These are phyloP conservation scores for Aspergillus sp. DNA, from an alignment of 2,329 filamentous ascomycete species.

Conservation along the genomic window DNA sequence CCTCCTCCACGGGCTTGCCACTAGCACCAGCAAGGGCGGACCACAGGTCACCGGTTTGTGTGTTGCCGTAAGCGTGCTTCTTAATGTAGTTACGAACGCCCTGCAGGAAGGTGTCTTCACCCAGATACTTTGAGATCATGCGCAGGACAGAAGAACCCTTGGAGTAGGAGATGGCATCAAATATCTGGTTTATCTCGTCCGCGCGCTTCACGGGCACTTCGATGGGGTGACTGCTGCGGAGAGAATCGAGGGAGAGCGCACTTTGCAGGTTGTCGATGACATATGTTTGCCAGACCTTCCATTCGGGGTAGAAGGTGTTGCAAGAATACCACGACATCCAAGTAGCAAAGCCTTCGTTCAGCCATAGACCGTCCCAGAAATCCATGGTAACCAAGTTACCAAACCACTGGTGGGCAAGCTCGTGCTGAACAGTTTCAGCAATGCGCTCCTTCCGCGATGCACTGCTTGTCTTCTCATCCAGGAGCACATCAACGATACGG, in stretches of 20 bases:
- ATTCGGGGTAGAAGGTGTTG: conserved; percentile 94
- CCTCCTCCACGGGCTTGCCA: conserved; percentile 82
- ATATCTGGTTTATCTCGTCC: conserved; percentile 97
- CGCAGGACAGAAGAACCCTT: conserved; percentile 94
- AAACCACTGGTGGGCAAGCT: conserved; percentile 97
- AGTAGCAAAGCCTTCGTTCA: conserved; percentile 90
- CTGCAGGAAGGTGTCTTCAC: conserved; percentile 89
- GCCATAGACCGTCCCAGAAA: conserved; percentile 96
- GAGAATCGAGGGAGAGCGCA: conserved; percentile 81
- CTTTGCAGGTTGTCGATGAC: conserved; percentile 90
- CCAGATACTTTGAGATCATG: conserved; percentile 95
- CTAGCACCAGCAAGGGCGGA: conserved; percentile 81
- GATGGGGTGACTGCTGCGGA: conserved; percentile 93
- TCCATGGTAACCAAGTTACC: conserved; percentile 98
- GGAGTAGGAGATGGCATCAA: conserved; percentile 95
- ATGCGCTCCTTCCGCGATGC: conserved; percentile 89
- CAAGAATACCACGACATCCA: conserved; percentile 95
- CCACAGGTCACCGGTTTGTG: conserved; percentile 88
- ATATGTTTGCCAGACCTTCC: conserved; percentile 97
- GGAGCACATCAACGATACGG: conserved; percentile 83
- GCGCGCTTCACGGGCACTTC: conserved; percentile 94
- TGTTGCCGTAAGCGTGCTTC: conserved; percentile 97
- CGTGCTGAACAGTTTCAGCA: conserved; percentile 94
- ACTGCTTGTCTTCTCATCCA: conserved; percentile 88
- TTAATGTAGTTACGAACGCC: conserved; percentile 88